A percentile compares a stretch with the other conserved stretches of the same genome.
Conservation (phyloP, 768 basidiomycete genomes). For the Boletus subparvulus region DNA sequence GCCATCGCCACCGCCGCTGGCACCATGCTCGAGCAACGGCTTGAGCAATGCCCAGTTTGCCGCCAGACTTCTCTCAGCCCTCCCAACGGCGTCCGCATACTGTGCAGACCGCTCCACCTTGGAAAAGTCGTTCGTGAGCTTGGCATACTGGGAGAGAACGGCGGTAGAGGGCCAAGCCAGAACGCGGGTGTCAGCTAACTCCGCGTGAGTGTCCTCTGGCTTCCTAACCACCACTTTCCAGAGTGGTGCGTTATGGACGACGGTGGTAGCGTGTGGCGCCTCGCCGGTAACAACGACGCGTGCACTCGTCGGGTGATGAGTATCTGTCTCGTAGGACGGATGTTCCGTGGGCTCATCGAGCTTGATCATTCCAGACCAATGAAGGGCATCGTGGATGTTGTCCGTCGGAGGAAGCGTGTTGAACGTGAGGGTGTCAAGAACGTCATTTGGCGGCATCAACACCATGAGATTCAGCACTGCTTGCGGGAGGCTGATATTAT, state of each 20-base stretch:
- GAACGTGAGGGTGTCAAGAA: slow-evolving; percentile 16
- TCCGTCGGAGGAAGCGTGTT: slow-evolving; percentile 1
- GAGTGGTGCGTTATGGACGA: not conserved
- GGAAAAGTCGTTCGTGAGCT: slow-evolving; percentile 3
- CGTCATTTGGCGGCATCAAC: slow-evolving; percentile 3
- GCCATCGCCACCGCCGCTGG: not conserved
- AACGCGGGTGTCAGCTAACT: not conserved
- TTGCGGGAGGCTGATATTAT: not conserved
- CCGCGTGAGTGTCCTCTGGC: not conserved
- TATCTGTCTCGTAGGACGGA: slow-evolving; percentile 9
- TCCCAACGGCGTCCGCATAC: not conserved
- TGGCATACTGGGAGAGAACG: not conserved
- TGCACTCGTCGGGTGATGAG: slow-evolving; percentile 1
- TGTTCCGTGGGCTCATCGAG: slow-evolving; percentile 8
- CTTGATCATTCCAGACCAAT: slow-evolving; percentile 13
- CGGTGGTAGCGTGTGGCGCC: not conserved
- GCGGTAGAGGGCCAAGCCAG: not conserved
- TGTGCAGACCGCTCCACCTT: slow-evolving; percentile 1
- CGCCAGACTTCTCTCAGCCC: slow-evolving; percentile 5
- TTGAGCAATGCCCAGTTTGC: not conserved
- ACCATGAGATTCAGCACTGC: slow-evolving; percentile 5
- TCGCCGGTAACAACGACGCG: not conserved
- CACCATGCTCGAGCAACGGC: not conserved
- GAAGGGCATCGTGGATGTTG: not conserved
- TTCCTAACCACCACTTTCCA: slow-evolving; percentile 7